A percentile compares a stretch with the other conserved stretches of the same genome.
Conservation (phyloP, 2,329 filamentous ascomycete species). For the Diaporthe amygdali region DNA sequence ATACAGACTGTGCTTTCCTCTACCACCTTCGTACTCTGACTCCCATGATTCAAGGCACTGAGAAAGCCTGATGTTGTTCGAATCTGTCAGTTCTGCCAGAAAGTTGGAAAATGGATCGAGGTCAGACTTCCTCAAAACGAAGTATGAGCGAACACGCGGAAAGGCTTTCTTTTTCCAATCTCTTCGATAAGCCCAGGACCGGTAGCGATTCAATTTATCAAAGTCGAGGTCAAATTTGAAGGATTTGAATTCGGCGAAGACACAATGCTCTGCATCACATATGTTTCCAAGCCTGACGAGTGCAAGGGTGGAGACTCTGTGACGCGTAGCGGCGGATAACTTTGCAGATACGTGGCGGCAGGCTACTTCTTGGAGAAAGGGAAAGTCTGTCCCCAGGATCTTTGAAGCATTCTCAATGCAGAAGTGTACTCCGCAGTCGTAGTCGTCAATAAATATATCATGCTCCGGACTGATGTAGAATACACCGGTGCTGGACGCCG, state of each 20-base stretch:
- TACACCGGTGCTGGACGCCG: not conserved
- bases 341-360: not conserved
- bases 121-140: not conserved
- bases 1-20: no score
- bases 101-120: no score
- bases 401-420: not conserved
- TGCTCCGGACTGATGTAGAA: slow-evolving; percentile 8
- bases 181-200: no score
- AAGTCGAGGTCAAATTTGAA: no score
- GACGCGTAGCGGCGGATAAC: not conserved
- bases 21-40: no score
- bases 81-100: not conserved
- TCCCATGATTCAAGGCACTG: not conserved
- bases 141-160: not conserved
- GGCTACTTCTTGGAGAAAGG: rapidly evolving
- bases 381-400: not conserved
- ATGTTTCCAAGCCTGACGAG: not conserved
- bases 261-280: not conserved
- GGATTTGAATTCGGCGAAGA: not conserved
- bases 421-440: not conserved
- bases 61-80: not conserved
- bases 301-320: not conserved
- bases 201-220: no score
- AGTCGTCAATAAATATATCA: not conserved
- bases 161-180: not conserved